These are phyloP conservation scores for Myxozyma sirexii DNA, from an alignment of 805 yeast genomes.

Conservation along the genomic window DNA sequence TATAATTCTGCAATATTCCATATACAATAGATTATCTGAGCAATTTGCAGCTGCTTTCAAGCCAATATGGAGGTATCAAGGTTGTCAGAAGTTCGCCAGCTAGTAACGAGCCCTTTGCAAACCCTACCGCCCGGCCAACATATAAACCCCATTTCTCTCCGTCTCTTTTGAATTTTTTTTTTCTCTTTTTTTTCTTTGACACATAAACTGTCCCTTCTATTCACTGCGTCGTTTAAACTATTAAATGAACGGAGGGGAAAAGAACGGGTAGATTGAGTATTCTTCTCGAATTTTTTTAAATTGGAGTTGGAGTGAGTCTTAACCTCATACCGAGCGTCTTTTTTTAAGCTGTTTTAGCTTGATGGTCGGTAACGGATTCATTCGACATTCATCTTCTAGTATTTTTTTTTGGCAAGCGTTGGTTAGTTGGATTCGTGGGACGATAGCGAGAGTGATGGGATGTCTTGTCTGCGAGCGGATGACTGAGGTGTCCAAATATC, in stretches of 20 bases:
- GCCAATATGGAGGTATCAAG: no score
- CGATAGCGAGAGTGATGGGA: no score
- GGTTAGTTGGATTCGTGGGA: background rate
- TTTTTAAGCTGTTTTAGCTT: background rate
- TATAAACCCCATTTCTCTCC: background rate
- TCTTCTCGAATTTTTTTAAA: background rate
- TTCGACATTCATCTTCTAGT: slow-evolving; percentile 3
- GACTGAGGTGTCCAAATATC: no score
- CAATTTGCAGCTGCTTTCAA: no score
- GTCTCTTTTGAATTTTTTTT: slow-evolving; percentile 1
- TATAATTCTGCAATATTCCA: no score
- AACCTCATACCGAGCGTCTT: slow-evolving; percentile 24
- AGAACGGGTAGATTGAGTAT: slow-evolving; percentile 25
- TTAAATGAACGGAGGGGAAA: slow-evolving; percentile 30
- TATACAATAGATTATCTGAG: no score
- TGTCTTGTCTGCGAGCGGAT: no score
- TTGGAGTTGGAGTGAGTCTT: slow-evolving; percentile 4
- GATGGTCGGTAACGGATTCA: slow-evolving; percentile 19
- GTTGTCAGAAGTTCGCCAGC: no score
- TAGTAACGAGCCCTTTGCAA: background rate
- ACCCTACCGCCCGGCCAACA: background rate
- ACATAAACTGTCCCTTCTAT: slow-evolving; percentile 27
- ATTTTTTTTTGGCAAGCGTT: background rate
- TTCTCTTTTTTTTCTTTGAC: slow-evolving; percentile 11
- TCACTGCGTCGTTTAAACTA: slow-evolving; percentile 25